Base-by-base conservation (phyloP, 352 stramenopile genomes). In the Globisporangium takayamanum region DNA sequence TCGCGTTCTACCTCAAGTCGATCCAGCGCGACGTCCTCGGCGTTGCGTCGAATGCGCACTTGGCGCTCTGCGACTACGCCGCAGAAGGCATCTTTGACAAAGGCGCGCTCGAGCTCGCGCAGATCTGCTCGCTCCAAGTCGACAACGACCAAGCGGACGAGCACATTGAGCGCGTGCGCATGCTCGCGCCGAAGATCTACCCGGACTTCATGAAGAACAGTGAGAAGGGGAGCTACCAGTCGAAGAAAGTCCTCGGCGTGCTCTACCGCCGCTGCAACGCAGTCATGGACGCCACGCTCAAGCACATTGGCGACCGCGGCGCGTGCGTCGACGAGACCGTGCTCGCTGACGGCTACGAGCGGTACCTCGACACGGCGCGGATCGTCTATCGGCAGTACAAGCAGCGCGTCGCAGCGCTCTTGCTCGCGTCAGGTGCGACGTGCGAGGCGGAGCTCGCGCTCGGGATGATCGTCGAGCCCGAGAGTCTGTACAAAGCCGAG, bases 151-250 rank as follows among this genome's bases (percentile, higher is more conserved):
- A 68, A 26, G 63, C 75, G 5, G 74, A 91, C 52, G 73, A 76
- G 18, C 76, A 91, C 50, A 48, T 87, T 11, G 63, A 76, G 36
- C 65, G 82, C 42, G 80, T 89, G 2, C 76, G 70, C n/a, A 59
- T 67, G 1, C 59, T 80, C 7, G 69, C 76, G 14, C 76, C 80
- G 7, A 75, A 72, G 20, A 69, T 68, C 30, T 94, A 92, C 49
- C 82, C 85, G 2, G 85, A 93, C 41, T 94, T 93, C 52, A 88
- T 94, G 83, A 64, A 82, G 36, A 94, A 88, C 45, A 69, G 63
- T 7, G 74, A 87, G 12, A 89, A 88, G 22, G 62, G 67, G 0
- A 76, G 62, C 18, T 92, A 93, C 51, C 68, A 67, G 55, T 94
- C 85, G 4, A 73, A 64, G 28, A 91, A 91, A 45, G 68, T 89